Evolutionary conservation across 1,284 basidiomycete genomes (phyloP), one percentile per base, ranked within the genome.

Genomic region (Ceratobasidium papillatum): DNA sequence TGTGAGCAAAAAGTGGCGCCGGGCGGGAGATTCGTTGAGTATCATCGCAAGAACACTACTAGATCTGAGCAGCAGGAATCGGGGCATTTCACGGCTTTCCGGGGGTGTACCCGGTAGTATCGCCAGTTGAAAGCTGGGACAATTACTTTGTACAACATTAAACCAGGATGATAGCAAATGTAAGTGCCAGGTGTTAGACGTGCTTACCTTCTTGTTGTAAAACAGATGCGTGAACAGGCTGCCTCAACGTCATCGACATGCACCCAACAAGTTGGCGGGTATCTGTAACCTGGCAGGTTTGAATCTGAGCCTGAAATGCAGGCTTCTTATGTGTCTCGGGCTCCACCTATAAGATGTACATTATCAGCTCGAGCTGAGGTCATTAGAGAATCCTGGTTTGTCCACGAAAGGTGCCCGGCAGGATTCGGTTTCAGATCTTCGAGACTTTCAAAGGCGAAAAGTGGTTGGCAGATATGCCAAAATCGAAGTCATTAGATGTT

Each of bases 1-100:
- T 43, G 68, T 71, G 68, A 71, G 43, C 68, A 49, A 14, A 30
- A 71, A 27, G 43, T 34, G 34, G 49, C 52, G 66, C 49, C 38
- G 32, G 22, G 56, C 49, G 54, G 61, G 22, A 17, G 25, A 27
- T 30, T 25, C 38, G 61, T 12, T 8, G 14, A 7, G 19, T 25
- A 38, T 63, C 61, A 47, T 47, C 41, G 41, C 25, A 30, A 17
- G 43, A 63, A 63, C 25, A 12, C 27, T 38, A 8, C 19, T n/a
- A 59, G 8, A n/a, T 34, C 36, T 3, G 19, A 47, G 9, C 19
- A 5, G 17, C 7, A 5, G 4, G 8, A 59, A 59, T 41, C 58
- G 36, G 58, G 58, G 34, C 14, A 59, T 41, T 41, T 36, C 14
- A 41, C 58, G 5, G 9, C 7, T 14, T 12, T 36, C 32, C 2